Percentiles rank a stretch among this genome's conserved stretches.
Conservation (phyloP, 1,284 basidiomycete species). For the Apiotrichum siamense region DNA sequence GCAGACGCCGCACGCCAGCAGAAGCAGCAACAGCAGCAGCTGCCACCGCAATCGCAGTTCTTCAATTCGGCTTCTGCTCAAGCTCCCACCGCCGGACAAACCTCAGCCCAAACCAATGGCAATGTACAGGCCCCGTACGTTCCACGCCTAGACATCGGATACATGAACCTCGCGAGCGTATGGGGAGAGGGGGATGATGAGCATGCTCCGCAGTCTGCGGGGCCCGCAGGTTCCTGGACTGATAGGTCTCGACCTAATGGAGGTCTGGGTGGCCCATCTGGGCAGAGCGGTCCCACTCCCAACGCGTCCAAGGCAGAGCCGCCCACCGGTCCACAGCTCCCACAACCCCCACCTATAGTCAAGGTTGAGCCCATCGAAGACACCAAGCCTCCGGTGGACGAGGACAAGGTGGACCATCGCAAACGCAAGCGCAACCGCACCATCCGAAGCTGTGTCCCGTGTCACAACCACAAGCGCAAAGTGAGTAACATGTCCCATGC, state of each 20-base stretch:
- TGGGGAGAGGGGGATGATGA: constrained; percentile 1
- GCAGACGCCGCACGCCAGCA: neutral
- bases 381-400: constrained; percentile 16
- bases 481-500: constrained; percentile 49
- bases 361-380: constrained; percentile 5
- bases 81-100: neutral
- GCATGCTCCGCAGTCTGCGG: neutral
- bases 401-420: constrained; percentile 51
- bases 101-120: neutral
- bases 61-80: neutral
- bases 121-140: neutral
- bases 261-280: neutral
- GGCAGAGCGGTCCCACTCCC: neutral
- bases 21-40: neutral
- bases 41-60: neutral
- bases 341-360: neutral
- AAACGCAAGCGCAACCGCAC: constrained; percentile 73
- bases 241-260: neutral
- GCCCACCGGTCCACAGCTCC: neutral
- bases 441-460: constrained; percentile 80
- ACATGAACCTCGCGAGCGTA: constrained; percentile 1
- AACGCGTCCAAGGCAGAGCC: neutral
- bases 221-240: neutral
- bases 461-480: constrained; percentile 87
- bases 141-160: constrained; percentile 1